phyloP scores from a whole-genome alignment of 169 alveolate species.

The Plasmodium cynomolgi region DNA sequence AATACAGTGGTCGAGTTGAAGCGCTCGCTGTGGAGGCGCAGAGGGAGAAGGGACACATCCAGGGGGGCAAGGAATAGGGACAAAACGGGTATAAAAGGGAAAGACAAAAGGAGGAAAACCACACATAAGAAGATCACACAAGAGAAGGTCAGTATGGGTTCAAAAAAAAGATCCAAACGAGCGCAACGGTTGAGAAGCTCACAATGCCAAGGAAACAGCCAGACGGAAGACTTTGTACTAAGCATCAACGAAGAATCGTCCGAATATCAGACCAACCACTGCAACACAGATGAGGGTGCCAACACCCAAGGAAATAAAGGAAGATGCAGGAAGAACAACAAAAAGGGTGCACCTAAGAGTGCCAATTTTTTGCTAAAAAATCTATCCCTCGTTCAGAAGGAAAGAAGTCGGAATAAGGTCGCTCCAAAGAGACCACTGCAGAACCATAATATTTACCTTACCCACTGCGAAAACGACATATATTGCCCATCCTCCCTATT shows the following conservation, averaged over 20 bases:
- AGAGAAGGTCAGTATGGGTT: neutral
- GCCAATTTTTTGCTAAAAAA: slow-evolving; percentile 1
- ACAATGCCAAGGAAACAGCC: neutral
- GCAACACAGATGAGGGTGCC: neutral
- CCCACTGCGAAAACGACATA: slow-evolving; percentile 38
- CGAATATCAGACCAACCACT: neutral
- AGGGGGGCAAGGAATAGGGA: neutral
- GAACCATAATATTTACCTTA: slow-evolving; percentile 17
- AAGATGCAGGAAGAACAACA: neutral
- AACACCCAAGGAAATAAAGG: neutral
- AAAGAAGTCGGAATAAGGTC: slow-evolving; percentile 23
- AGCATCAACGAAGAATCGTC: neutral
- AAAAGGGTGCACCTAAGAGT: neutral
- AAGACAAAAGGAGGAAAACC: neutral
- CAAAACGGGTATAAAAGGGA: neutral
- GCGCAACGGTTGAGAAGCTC: neutral
- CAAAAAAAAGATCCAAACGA: neutral
- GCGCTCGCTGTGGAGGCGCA: neutral
- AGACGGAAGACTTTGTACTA: neutral
- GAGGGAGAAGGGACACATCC: neutral
- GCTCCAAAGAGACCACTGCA: neutral
- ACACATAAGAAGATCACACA: neutral
- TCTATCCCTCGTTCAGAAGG: slow-evolving; percentile 5
- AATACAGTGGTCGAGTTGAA: slow-evolving; percentile 16
- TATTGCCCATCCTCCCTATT: slow-evolving; percentile 23